Evolutionary conservation across 345 rosid species (phyloP).

Genomic region (Eucalyptus tenuipes): DNA sequence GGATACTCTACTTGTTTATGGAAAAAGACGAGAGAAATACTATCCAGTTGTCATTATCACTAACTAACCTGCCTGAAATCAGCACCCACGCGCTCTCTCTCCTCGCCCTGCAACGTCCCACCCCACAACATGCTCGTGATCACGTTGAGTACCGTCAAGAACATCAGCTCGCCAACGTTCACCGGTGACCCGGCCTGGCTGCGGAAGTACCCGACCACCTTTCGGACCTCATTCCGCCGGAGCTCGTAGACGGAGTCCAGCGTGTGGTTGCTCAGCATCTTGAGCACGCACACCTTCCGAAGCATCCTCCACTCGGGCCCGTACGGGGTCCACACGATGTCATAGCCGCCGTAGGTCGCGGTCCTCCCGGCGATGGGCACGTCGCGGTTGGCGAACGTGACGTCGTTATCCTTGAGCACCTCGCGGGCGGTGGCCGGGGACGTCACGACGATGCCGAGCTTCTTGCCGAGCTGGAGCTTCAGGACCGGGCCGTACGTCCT

Average conservation of each 20-base stretch:
- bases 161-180: constrained; percentile 26
- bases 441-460: constrained; percentile 17
- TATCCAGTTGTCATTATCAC: constrained; percentile 1
- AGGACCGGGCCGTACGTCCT: constrained; percentile 22
- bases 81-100: constrained; percentile 11
- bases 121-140: constrained; percentile 48
- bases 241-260: constrained; percentile 34
- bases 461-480: constrained; percentile 28
- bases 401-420: constrained; percentile 30
- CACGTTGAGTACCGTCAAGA: constrained; percentile 22
- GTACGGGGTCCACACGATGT: constrained; percentile 21
- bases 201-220: constrained; percentile 7
- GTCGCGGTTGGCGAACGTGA: constrained; percentile 31
- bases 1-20: not conserved
- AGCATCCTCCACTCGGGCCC: constrained; percentile 35
- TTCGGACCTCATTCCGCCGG: constrained; percentile 28
- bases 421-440: constrained; percentile 24
- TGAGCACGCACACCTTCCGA: constrained; percentile 28
- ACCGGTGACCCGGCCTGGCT: constrained; percentile 7
- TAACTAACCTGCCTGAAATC: constrained; percentile 16
- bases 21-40: not conserved
- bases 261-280: constrained; percentile 42
- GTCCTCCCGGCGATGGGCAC: constrained; percentile 4
- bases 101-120: constrained; percentile 13
- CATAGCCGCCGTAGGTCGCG: constrained; percentile 13